Evolutionary conservation across 768 basidiomycete species (phyloP).

Genomic region (Suillus spraguei): DNA sequence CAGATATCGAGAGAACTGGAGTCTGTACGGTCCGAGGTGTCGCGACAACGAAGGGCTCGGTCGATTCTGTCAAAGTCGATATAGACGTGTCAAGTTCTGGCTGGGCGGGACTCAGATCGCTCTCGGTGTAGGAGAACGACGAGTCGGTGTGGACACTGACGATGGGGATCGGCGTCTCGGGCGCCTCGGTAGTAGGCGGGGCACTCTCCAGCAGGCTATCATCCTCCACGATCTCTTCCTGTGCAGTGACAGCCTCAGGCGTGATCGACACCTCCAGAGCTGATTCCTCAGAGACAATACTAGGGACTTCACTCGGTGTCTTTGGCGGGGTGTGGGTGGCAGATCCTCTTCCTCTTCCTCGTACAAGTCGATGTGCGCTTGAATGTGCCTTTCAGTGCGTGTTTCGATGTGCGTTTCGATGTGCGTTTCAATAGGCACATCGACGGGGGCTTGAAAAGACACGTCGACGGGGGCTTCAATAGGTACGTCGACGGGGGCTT

Average conservation of each 20-base stretch:
- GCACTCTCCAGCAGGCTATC: conserved; percentile 5
- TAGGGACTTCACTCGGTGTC: conserved; percentile 29
- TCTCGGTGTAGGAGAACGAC: conserved; percentile 7
- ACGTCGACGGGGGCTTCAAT: too few species aligned
- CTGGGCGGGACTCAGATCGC: conserved; percentile 17
- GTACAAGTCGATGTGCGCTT: not conserved
- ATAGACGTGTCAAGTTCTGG: conserved; percentile 21
- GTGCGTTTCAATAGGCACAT: too few species aligned
- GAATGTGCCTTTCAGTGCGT: not conserved
- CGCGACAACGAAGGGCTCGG: conserved; percentile 32
- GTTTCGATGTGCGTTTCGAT: too few species aligned
- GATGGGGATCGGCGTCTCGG: not conserved
- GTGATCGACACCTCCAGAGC: conserved; percentile 20
- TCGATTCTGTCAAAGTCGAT: conserved; percentile 46
- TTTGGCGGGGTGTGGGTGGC: conserved; percentile 29
- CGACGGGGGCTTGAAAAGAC: too few species aligned
- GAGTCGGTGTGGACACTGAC: conserved; percentile 2
- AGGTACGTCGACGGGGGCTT: too few species aligned
- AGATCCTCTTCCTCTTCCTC: conserved; percentile 14
- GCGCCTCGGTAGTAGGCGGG: not conserved
- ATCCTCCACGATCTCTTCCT: conserved; percentile 1
- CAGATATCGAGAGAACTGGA: not conserved
- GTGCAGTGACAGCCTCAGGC: conserved; percentile 20
- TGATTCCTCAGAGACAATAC: conserved; percentile 30
- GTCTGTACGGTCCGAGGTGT: conserved; percentile 29